Conservation (phyloP, 2,329 filamentous ascomycete genomes). For the Pseudopithomyces maydicus region DNA sequence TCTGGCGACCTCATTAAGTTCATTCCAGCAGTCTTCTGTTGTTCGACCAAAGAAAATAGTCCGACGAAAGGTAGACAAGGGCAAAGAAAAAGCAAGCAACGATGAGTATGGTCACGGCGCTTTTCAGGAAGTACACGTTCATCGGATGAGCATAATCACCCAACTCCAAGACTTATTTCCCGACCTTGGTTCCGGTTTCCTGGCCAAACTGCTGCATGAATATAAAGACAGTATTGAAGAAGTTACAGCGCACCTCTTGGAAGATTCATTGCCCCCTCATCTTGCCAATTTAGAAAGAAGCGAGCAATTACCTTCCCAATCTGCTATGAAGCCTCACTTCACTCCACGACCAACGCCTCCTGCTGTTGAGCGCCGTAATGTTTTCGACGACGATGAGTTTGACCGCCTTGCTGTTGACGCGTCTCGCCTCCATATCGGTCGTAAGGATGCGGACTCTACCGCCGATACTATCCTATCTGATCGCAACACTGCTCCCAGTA, state of each 20-base stretch:
- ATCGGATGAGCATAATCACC: constrained; percentile 81
- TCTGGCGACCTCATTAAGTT: constrained; percentile 64
- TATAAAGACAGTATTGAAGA: constrained; percentile 79
- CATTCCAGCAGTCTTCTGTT: constrained; percentile 60
- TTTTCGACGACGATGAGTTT: constrained; percentile 77
- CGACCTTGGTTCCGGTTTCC: constrained; percentile 80
- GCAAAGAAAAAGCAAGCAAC: constrained; percentile 58
- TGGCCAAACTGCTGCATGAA: constrained; percentile 78
- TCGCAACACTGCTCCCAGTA: constrained; percentile 68
- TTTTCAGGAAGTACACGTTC: constrained; percentile 67
- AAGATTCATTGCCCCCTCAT: constrained; percentile 73
- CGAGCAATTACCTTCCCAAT: constrained; percentile 57
- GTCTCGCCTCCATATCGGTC: constrained; percentile 78
- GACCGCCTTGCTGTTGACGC: constrained; percentile 70
- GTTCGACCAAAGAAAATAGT: constrained; percentile 59
- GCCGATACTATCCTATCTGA: constrained; percentile 76
- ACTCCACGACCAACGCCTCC: constrained; percentile 64
- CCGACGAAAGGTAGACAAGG: constrained; percentile 66
- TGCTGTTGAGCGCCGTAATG: constrained; percentile 64
- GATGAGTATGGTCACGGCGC: constrained; percentile 42
- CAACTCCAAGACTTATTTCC: constrained; percentile 96
- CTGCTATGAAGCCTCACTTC: constrained; percentile 46
- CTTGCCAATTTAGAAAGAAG: constrained; percentile 67
- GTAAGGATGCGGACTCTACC: constrained; percentile 65
- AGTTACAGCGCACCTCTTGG: constrained; percentile 80